Conservation (phyloP, 202 grass and related monocot genomes). For the Eragrostis tef region DNA sequence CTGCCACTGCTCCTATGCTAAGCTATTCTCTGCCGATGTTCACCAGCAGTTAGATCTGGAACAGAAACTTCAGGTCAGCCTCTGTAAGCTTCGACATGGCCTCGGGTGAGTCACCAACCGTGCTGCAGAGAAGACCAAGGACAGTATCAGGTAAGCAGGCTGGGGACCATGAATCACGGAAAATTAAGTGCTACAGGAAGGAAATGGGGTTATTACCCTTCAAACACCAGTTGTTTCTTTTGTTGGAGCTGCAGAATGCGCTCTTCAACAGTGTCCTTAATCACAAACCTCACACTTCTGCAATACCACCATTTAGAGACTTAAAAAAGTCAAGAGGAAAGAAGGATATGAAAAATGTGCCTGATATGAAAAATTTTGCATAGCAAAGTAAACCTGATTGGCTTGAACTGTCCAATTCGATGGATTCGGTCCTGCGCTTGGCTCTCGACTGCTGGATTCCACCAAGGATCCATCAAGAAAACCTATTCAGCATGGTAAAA, state of each 20-base stretch:
- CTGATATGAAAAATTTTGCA: not conserved
- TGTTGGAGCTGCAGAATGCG: constrained; percentile 84
- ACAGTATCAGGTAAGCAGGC: constrained; percentile 23
- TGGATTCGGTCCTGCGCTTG: constrained; percentile 97
- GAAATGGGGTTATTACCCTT: constrained; percentile 64
- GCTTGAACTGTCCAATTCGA: constrained; percentile 97
- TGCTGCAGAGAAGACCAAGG: constrained; percentile 47
- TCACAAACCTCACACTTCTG: constrained; percentile 89
- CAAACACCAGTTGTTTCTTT: constrained; percentile 90
- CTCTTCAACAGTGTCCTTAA: constrained; percentile 75
- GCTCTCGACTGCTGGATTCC: constrained; percentile 92
- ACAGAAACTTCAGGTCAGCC: constrained; percentile 77
- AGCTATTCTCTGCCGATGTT: not conserved
- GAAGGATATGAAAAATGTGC: not conserved
- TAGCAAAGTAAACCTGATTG: constrained; percentile 67
- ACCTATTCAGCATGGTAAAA: constrained; percentile 59
- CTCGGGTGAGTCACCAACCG: constrained; percentile 68
- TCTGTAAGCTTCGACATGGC: constrained; percentile 85
- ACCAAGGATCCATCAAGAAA: constrained; percentile 98
- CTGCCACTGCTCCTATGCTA: not conserved
- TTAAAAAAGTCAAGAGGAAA: constrained; percentile 13
- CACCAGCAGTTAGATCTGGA: constrained; percentile 54
- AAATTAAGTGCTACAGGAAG: not conserved
- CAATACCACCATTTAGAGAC: not conserved
- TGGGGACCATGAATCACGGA: not conserved